Conservation (phyloP, 2,329 filamentous ascomycete genomes). For the Fusarium temperatum region DNA sequence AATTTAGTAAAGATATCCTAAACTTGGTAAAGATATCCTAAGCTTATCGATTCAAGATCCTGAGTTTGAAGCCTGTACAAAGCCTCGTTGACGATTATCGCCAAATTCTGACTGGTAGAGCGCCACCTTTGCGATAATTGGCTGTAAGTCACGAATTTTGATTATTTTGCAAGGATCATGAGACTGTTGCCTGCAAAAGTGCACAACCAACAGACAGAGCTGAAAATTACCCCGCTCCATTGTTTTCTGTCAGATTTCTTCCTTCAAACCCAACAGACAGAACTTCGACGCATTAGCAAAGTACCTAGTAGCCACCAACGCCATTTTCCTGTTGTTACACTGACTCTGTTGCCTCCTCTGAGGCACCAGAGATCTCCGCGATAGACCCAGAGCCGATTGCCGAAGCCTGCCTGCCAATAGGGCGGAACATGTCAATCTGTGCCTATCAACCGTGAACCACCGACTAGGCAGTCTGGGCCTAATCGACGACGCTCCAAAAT, state of each 20-base stretch:
- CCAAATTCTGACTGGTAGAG: not conserved
- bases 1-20: too few species aligned
- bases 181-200: not conserved
- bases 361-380: accelerated
- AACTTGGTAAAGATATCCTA: too few species aligned
- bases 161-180: not conserved
- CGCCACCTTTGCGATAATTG: not conserved
- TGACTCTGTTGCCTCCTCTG: too few species aligned
- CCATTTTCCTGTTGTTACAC: accelerated
- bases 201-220: not conserved
- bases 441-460: too few species aligned
- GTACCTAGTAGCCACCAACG: accelerated
- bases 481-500: accelerated
- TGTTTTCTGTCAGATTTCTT: too few species aligned
- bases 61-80: not conserved
- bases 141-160: not conserved
- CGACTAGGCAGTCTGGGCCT: too few species aligned
- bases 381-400: not conserved
- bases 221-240: not conserved
- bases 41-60: too few species aligned
- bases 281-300: not conserved
- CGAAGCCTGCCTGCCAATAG: too few species aligned
- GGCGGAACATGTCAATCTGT: too few species aligned
- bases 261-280: accelerated
- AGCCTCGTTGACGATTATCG: not conserved